phyloP scores from a whole-genome alignment of 345 rosid genomes.

The Linum lewisii region DNA sequence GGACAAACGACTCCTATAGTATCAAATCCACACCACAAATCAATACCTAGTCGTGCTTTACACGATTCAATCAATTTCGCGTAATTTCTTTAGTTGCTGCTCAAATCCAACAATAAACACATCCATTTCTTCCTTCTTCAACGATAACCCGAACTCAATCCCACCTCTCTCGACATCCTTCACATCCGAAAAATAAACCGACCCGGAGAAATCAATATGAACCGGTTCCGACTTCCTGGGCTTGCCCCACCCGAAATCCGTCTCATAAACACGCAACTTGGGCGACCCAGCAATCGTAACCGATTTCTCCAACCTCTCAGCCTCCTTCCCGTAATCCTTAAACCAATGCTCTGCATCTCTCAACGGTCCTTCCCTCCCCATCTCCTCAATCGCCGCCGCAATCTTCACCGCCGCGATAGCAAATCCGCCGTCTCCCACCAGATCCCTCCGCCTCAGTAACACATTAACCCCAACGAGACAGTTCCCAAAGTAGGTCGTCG shows the following conservation, averaged over 20 bases:
- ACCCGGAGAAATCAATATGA: slow-evolving; percentile 13
- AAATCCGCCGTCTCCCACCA: slow-evolving; percentile 24
- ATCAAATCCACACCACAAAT: too few species aligned
- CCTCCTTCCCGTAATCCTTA: slow-evolving; percentile 8
- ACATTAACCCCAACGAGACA: slow-evolving; percentile 25
- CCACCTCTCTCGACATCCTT: slow-evolving; percentile 17
- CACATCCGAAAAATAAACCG: slow-evolving; percentile 11
- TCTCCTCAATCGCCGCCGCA: too few species aligned
- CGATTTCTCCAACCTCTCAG: slow-evolving; percentile 11
- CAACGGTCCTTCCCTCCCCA: slow-evolving; percentile 10
- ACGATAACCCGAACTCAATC: slow-evolving; percentile 18
- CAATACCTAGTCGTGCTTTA: too few species aligned
- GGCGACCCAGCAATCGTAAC: slow-evolving; percentile 29
- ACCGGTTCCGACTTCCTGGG: slow-evolving; percentile 15
- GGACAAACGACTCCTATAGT: too few species aligned
- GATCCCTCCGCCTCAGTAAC: slow-evolving; percentile 18
- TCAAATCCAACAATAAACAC: not conserved
- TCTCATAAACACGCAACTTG: slow-evolving; percentile 11
- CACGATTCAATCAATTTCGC: not conserved
- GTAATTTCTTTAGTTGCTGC: not conserved
- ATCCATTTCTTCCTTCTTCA: not conserved
- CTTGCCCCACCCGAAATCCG: slow-evolving; percentile 27
- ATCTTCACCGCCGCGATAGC: slow-evolving; percentile 20
- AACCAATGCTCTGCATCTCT: slow-evolving; percentile 16
- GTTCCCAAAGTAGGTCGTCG: slow-evolving; percentile 35